These are phyloP conservation scores for Breynia disticha DNA, from an alignment of 441 rosid species.

Conservation along the genomic window DNA sequence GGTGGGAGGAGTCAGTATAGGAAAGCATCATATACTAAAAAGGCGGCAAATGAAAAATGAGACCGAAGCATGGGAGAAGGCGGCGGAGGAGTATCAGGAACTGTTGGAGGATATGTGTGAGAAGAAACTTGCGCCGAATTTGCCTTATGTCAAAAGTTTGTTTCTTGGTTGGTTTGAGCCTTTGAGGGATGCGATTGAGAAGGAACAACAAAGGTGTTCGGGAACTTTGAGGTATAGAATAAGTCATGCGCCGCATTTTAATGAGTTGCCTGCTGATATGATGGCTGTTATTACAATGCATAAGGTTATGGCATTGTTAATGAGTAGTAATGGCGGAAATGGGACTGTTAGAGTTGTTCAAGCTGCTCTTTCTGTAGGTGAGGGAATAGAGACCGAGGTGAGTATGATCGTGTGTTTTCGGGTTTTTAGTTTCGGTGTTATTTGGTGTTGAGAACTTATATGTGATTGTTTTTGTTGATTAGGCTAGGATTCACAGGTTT, in stretches of 20 bases:
- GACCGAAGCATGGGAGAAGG: slow-evolving; percentile 91
- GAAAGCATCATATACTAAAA: slow-evolving; percentile 40
- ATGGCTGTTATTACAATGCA: slow-evolving; percentile 96
- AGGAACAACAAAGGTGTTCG: slow-evolving; percentile 48
- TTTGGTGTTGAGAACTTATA: slow-evolving; percentile 11
- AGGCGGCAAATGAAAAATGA: slow-evolving; percentile 67
- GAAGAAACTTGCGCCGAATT: slow-evolving; percentile 90
- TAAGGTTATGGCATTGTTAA: slow-evolving; percentile 71
- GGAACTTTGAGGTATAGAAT: slow-evolving; percentile 20
- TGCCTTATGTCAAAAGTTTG: slow-evolving; percentile 74
- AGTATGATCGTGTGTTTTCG: slow-evolving; percentile 1
- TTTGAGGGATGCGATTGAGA: slow-evolving; percentile 53
- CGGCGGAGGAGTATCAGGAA: slow-evolving; percentile 80
- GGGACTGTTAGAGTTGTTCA: slow-evolving; percentile 64
- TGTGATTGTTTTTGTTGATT: slow-evolving; percentile 15
- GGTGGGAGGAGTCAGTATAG: slow-evolving; percentile 48
- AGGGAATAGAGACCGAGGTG: slow-evolving; percentile 94
- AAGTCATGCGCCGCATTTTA: slow-evolving; percentile 41
- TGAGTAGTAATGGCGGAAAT: slow-evolving; percentile 48
- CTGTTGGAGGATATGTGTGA: slow-evolving; percentile 74
- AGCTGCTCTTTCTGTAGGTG: slow-evolving; percentile 79
- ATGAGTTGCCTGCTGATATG: slow-evolving; percentile 63
- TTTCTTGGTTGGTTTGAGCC: slow-evolving; percentile 98
- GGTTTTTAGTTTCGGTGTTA: neutral
- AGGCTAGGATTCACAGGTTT: slow-evolving; percentile 66